phyloP scores from a whole-genome alignment of 176 grass and related monocot species.

The Microstegium vimineum region DNA sequence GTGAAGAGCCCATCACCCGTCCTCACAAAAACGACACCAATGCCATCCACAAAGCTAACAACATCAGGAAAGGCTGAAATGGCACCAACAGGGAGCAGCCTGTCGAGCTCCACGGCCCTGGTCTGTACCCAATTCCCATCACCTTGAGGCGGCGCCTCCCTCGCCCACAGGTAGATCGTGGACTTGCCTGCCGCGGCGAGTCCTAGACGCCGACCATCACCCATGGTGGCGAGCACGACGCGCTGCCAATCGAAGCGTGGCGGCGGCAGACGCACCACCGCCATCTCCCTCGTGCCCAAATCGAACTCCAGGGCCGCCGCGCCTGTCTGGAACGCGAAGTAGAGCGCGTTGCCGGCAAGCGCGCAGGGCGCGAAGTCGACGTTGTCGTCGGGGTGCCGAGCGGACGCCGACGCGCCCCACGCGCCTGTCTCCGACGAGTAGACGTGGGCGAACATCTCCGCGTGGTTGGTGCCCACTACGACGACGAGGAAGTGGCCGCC shows the following conservation, averaged over 20 bases:
- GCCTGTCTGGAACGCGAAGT: not conserved
- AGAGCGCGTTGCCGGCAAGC: not conserved
- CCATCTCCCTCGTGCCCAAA: not conserved
- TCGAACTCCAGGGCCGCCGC: not conserved
- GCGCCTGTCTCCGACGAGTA: not conserved
- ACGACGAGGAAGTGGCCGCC: conserved; percentile 1
- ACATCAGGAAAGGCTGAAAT: too few relatives aligned
- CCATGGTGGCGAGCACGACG: too few relatives aligned
- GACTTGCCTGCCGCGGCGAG: too few relatives aligned
- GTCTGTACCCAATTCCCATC: too few relatives aligned
- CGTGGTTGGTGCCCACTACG: not conserved
- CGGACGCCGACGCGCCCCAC: not conserved
- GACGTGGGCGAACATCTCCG: not conserved
- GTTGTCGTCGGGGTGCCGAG: not conserved
- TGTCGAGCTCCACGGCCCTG: too few relatives aligned
- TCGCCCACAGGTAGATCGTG: too few relatives aligned
- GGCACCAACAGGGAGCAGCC: too few relatives aligned
- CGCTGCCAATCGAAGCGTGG: too few relatives aligned
- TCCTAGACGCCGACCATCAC: too few relatives aligned
- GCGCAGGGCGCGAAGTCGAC: not conserved
- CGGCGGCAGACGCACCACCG: not conserved
- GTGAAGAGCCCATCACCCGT: not conserved
- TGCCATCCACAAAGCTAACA: too few relatives aligned
- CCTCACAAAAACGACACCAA: too few relatives aligned
- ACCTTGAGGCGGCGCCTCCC: too few relatives aligned